These are phyloP conservation scores for Fusarium xylarioides DNA, from an alignment of 2,329 filamentous ascomycete species.

Conservation along the genomic window DNA sequence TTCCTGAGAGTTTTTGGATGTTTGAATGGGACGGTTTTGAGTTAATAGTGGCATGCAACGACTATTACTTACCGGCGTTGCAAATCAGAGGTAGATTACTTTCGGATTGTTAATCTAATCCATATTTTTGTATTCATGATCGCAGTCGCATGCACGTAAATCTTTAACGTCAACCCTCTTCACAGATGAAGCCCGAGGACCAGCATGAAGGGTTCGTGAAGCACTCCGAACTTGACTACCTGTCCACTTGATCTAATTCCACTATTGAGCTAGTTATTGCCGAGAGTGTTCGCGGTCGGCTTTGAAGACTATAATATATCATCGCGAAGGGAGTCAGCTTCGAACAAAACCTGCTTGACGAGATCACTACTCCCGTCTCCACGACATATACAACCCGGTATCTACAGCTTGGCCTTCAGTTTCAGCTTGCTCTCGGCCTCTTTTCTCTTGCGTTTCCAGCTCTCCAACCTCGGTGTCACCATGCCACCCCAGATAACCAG, in stretches of 20 bases:
- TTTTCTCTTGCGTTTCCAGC: conserved; percentile 27
- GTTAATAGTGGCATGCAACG: conserved; percentile 4
- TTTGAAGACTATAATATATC: not conserved
- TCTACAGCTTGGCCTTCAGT: not conserved
- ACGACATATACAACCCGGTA: no score
- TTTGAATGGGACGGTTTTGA: not conserved
- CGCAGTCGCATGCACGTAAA: not conserved
- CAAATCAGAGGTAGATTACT: not conserved
- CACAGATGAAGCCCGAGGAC: no score
- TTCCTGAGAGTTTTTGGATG: not conserved
- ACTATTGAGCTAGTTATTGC: no score
- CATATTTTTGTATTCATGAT: not conserved
- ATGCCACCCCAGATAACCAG: conserved; percentile 27
- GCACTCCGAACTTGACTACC: not conserved
- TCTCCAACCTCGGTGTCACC: conserved; percentile 12
- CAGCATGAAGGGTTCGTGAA: not conserved
- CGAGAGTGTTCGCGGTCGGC: not conserved
- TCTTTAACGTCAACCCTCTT: not conserved
- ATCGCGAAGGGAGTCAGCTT: not conserved
- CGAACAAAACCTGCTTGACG: not conserved
- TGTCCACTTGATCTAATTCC: no score
- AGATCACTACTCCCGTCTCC: not conserved
- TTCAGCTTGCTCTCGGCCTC: conserved; percentile 15
- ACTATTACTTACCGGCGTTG: conserved; percentile 9
- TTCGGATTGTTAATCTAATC: conserved; percentile 10